Conservation (phyloP, 179 eudicot genomes). For the Silene noctiflora region DNA sequence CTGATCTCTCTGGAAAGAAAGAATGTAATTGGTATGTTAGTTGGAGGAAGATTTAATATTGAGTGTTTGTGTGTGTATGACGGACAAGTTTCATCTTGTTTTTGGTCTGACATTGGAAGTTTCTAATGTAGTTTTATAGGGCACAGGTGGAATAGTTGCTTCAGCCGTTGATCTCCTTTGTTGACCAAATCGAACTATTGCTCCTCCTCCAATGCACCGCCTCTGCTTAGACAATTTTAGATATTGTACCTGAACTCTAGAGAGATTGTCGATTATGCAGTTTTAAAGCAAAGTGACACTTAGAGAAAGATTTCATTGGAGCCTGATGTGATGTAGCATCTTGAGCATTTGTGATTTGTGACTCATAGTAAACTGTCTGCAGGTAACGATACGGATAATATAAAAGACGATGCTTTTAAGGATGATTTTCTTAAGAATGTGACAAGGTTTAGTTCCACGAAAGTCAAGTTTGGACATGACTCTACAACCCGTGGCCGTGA, state of each 20-base stretch:
- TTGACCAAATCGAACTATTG: neutral
- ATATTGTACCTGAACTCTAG: neutral
- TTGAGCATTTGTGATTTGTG: conserved; percentile 14
- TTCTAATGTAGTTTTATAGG: neutral
- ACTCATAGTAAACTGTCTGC: conserved; percentile 34
- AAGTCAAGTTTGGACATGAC: conserved; percentile 73
- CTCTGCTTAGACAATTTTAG: neutral
- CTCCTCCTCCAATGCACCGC: neutral
- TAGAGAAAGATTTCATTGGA: neutral
- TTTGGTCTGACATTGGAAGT: conserved; percentile 1
- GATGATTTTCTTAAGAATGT: conserved; percentile 83
- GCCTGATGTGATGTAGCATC: neutral
- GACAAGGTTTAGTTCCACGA: conserved; percentile 45
- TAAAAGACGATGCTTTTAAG: conserved; percentile 52
- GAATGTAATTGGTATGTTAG: neutral
- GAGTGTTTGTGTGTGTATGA: neutral
- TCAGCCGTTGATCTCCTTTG: conserved; percentile 1
- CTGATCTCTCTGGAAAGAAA: neutral
- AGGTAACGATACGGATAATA: conserved; percentile 38
- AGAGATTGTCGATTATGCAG: neutral
- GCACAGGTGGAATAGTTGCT: neutral
- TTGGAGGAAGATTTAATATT: neutral
- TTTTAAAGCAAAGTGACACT: neutral
- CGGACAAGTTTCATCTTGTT: neutral
- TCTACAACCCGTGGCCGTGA: conserved; percentile 70